Base-by-base conservation (phyloP, 192 early-diverging fungal species). In the Globomyces pollinis-pini region DNA sequence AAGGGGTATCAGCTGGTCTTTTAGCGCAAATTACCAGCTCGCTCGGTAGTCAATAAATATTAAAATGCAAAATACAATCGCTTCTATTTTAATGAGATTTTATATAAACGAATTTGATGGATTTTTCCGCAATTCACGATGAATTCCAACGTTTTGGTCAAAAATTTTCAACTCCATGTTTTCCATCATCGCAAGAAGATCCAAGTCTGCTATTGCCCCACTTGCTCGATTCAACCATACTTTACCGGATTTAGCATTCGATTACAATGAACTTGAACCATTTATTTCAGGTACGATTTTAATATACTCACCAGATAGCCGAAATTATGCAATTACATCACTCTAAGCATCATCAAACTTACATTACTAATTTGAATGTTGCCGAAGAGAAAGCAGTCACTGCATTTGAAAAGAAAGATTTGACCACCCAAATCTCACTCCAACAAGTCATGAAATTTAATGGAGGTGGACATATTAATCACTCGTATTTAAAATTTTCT, bases 271-370 rank as follows among this genome's bases (percentile, higher is more conserved):
- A 84, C 86, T 97, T 59, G 94, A 97, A 74, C 94, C 94, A 34
- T 84, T 83, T 69, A 91, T 97, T 70, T 90, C 83, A 30, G 70
- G 73, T 73, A 56, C 56, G 35, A 24, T 5, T 29, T 8, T 33
- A 7, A 18, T 16, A 36, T 6, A 6, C 35, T 9, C 33, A 33
- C 18, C 28, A 26, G 20, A 35, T 24, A 35, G 83, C 83, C 42
- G 90, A 97, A 66, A 97, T 95, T 66, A 94, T 97, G 92, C 64
- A 87, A 60, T 68, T 97, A 41, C 94, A 97, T 75, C 88, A 97
- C 76, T 47, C 70, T 67, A 97, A 97, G 84, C 94, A 97, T 76
- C 94, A 97, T 68, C 87, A 89, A 38, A 76, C 92, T 4, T 97
- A 97, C 65, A 85, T 97, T 59, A 88, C 78, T 56, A 79, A 75